These are phyloP conservation scores for Trichopus zeylanicus DNA, from an alignment of 116 monocot genomes.

Conservation along the genomic window DNA sequence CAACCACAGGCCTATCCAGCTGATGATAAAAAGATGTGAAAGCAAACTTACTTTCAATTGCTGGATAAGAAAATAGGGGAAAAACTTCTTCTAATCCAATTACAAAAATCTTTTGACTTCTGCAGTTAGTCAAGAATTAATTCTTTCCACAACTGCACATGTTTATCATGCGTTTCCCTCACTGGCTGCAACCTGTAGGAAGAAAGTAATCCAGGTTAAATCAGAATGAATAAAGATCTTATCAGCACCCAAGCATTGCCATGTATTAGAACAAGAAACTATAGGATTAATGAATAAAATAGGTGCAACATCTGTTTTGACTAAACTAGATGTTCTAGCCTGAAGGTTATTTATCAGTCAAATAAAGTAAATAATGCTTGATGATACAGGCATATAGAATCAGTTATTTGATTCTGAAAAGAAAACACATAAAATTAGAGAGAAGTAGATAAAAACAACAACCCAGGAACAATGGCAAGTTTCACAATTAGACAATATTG, in stretches of 20 bases:
- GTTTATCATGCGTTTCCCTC: slow-evolving; percentile 93
- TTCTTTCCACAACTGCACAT: slow-evolving; percentile 91
- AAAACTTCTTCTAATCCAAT: slow-evolving; percentile 83
- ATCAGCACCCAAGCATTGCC: not conserved
- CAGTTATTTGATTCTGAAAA: too few relatives aligned
- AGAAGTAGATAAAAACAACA: too few relatives aligned
- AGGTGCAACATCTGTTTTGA: too few relatives aligned
- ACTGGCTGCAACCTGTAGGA: slow-evolving; percentile 83
- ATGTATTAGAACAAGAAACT: too few relatives aligned
- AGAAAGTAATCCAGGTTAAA: not conserved
- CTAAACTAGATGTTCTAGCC: too few relatives aligned
- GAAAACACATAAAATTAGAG: too few relatives aligned
- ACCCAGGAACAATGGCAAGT: too few relatives aligned
- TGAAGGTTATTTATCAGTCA: too few relatives aligned
- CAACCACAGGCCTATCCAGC: not conserved
- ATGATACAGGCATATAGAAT: too few relatives aligned
- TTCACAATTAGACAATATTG: too few relatives aligned
- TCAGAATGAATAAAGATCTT: not conserved
- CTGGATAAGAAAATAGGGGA: slow-evolving; percentile 69
- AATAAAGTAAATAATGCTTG: too few relatives aligned
- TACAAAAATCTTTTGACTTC: slow-evolving; percentile 70
- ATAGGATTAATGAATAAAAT: too few relatives aligned
- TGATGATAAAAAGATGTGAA: slow-evolving; percentile 1
- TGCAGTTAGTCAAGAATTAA: slow-evolving; percentile 92
- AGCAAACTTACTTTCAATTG: slow-evolving; percentile 62